Base-by-base conservation (phyloP, 164 flowering plant genomes). In the Paratinospora sagittata region DNA sequence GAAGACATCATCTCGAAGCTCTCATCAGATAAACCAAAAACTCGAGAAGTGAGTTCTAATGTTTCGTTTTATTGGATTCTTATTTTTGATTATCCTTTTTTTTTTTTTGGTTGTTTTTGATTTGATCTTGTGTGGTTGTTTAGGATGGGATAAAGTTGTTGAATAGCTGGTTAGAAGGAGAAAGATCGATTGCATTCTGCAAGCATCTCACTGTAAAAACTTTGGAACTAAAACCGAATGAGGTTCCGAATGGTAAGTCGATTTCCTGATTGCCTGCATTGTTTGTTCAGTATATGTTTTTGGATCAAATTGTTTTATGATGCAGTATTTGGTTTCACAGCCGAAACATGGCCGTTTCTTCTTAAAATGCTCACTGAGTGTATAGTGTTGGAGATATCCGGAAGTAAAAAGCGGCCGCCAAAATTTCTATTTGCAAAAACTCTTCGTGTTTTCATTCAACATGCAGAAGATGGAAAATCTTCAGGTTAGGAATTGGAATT, bases 281-380 rank as follows among this genome's bases (percentile, higher is more conserved):
- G 39, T 63, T 12, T 63, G 66, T 19, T 26, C n/a, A 9, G 19
- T 64, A n/a, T 33, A 58, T 19, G 21, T 30, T 12, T 64, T 10
- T n/a, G 23, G 36, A n/a, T n/a, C n/a, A 26, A 58, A 27, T 17
- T 49, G 37, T n/a, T 21, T 63, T 61, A 30, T 63, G 17, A 57
- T 72, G 21, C 27, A 12, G 60, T 70, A 33, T 70, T 65, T 67
- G 26, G 62, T 76, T 24, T 68, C 72, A 81, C 91, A 96, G 99
- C 90, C 23, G 90, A 91, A 78, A 88, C 97, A 10, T 96, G 99
- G 99, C 95, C 99, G 8, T 96, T 88, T 83, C 84, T 96, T 37
- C 55, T 89, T 36, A 80, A 73, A 34, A 68, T 90, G 80, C 86
- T 96, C 14, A 82, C 74, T 17, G 80, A 85, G 24, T 89, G 95